Conservation (phyloP, 305 asterid species). For the Withania somnifera region DNA sequence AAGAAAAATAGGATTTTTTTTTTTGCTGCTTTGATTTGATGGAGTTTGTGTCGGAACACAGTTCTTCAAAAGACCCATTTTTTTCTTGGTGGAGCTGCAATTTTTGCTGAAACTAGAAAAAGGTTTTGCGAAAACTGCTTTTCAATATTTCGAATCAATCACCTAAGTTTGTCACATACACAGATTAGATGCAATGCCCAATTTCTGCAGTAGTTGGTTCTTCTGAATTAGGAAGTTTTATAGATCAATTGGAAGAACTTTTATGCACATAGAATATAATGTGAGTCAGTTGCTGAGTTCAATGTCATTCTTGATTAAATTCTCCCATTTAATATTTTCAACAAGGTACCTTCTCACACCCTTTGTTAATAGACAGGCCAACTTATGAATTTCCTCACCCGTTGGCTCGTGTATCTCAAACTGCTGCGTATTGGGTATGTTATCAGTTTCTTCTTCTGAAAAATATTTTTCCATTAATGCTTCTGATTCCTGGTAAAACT, state of each 20-base stretch:
- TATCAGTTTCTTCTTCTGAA: constrained; percentile 8
- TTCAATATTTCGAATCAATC: neutral
- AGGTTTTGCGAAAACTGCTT: neutral
- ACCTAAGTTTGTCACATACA: neutral
- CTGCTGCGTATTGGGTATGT: constrained; percentile 97
- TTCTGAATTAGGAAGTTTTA: neutral
- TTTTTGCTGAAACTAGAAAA: neutral
- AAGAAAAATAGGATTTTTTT: neutral
- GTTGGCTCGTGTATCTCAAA: constrained; percentile 91
- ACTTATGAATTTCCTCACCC: constrained; percentile 97
- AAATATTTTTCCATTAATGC: constrained; percentile 4
- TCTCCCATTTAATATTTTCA: neutral
- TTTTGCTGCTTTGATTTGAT: neutral
- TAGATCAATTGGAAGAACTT: neutral
- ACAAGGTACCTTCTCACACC: constrained; percentile 10
- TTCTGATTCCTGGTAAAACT: neutral
- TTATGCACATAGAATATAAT: neutral
- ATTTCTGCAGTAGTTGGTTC: neutral
- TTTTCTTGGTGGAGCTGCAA: neutral
- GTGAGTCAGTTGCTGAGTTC: neutral
- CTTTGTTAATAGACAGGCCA: constrained; percentile 65
- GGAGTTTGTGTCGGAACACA: neutral
- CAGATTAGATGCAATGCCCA: neutral
- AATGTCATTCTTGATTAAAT: neutral
- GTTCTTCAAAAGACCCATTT: neutral